Base-by-base conservation (phyloP, 805 yeast species). In the Saturnispora zaruensis region DNA sequence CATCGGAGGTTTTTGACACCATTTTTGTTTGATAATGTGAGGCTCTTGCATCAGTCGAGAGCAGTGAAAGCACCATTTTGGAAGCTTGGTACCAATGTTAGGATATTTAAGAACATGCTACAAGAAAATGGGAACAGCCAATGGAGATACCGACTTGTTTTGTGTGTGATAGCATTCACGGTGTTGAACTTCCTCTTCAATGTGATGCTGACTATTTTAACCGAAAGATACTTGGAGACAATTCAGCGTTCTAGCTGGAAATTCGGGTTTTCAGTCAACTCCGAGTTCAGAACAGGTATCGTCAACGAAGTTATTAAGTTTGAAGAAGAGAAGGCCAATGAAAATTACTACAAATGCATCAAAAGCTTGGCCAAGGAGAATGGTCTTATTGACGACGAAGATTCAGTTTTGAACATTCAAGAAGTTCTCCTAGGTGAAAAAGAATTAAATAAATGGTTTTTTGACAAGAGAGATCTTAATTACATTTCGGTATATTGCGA, bases 121-220 rank as follows among this genome's bases (percentile, higher is more conserved):
- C 56, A 58, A 46, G 62, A 61, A 28, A 55, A 64, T 7, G 72
- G 79, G 52, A 65, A 71, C 43, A 59, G 73, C 18, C 67, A 74
- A 5, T 67, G 76, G 57, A 68, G 78, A 62, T 67, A 66, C 50
- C 66, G 74, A 55, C 60, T 78, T 1, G 64, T 76, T 46, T 43
- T 68, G 37, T 72, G 77, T 13, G 64, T 76, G 33, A 59, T 72
- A 3, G 59, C 69, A 23, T 76, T 73, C 57, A 57, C 71, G 26
- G 62, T 73, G 3, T 67, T 76, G 57, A 68, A 65, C 41, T 57
- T 66, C 37, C 25, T 59, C 4, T 67, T 67, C 57, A 67, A 67
- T 53, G 50, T 64, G 1, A 64, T 67, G 69, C 55, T 67, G 51
- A 56, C 65, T 3, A 57, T 61, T 4, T 54, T 67, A 23, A 64